A percentile compares a stretch with the other conserved stretches of the same genome.
Conservation (phyloP, 495 filamentous ascomycete genomes). For the Hyaloscypha hepaticicola region DNA sequence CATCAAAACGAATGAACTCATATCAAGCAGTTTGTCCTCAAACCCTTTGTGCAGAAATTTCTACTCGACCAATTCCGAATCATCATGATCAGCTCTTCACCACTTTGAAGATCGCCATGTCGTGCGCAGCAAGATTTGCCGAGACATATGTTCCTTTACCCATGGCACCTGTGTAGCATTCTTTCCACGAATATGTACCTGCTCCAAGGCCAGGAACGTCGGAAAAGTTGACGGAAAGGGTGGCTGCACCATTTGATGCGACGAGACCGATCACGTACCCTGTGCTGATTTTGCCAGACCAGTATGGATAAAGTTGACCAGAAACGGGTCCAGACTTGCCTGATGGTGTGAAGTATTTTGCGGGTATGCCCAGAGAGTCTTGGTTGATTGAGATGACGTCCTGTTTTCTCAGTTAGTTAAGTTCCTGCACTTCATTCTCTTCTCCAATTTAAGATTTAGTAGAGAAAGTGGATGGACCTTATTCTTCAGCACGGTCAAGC, state of each 20-base stretch:
- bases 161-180: conserved; percentile 52
- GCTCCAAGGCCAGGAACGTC: conserved; percentile 54
- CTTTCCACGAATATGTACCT: conserved; percentile 46
- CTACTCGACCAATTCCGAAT: no score
- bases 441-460: not conserved
- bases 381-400: conserved; percentile 21
- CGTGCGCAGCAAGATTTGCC: conserved; percentile 44
- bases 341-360: conserved; percentile 5
- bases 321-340: not conserved
- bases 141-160: conserved; percentile 29
- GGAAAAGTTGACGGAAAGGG: conserved; percentile 15
- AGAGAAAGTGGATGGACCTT: not conserved
- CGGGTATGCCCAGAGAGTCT: conserved; percentile 18
- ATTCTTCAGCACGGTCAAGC: conserved; percentile 9
- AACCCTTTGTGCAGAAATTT: not conserved
- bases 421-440: not conserved
- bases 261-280: conserved; percentile 37
- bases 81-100: not conserved
- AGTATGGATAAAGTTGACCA: conserved; percentile 10
- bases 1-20: no score
- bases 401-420: conserved; percentile 1
- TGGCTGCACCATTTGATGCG: conserved; percentile 1
- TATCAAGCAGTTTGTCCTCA: no score
- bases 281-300: conserved; percentile 10
- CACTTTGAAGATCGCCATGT: conserved; percentile 44